phyloP scores from a whole-genome alignment of 208 protist species.

The Acanthamoeba triangularis region DNA sequence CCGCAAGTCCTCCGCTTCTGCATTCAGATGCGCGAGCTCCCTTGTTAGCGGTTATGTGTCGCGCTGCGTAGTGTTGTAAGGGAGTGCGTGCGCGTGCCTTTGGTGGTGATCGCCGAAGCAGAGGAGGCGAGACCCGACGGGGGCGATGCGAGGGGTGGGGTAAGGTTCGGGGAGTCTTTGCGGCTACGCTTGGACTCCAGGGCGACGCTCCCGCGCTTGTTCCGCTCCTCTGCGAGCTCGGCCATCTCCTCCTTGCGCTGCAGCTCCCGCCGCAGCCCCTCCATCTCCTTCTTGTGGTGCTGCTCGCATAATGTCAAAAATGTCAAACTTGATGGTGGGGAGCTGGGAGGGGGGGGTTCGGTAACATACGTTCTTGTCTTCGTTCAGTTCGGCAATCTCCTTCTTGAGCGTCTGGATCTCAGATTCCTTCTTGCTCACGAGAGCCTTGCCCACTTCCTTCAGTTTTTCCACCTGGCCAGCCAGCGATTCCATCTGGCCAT shows the following conservation, averaged over 20 bases:
- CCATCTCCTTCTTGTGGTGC: slow-evolving; percentile 38
- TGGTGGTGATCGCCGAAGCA: not conserved
- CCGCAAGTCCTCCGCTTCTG: not conserved
- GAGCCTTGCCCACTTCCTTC: slow-evolving; percentile 57
- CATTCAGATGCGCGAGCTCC: not conserved
- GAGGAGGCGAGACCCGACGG: not conserved
- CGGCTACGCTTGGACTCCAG: not conserved
- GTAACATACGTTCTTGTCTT: not conserved
- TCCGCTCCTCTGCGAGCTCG: not conserved
- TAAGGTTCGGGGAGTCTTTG: not conserved
- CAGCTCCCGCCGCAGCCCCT: not conserved
- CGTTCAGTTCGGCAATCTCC: slow-evolving; percentile 15
- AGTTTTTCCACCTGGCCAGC: slow-evolving; percentile 63
- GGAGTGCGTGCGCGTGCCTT: not conserved
- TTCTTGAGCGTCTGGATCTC: slow-evolving; percentile 28
- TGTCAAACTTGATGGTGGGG: not conserved
- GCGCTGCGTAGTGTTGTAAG: not conserved
- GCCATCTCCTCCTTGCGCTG: slow-evolving; percentile 2
- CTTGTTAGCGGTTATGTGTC: not conserved
- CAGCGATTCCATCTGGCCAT: slow-evolving; percentile 42
- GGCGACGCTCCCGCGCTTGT: not conserved
- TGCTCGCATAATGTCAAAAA: not conserved
- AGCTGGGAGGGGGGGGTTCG: not conserved
- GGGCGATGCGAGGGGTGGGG: not conserved
- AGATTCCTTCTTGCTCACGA: slow-evolving; percentile 50